A percentile compares a stretch with the other conserved stretches of the same genome.
Evolutionary conservation across 1,284 basidiomycete species (phyloP).

Genomic region (Puccinia triticina): DNA sequence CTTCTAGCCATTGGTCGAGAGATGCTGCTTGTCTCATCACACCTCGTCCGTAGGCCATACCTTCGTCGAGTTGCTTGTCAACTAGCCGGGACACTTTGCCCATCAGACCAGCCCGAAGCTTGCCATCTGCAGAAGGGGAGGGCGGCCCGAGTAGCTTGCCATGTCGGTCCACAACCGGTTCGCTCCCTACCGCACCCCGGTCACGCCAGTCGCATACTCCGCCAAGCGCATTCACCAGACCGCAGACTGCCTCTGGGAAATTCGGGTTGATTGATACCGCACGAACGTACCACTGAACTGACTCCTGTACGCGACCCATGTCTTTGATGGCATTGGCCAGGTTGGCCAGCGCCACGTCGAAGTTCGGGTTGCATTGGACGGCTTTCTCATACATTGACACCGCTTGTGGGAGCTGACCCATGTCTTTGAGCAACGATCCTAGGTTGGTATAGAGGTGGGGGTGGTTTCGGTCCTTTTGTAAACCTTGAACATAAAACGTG

Average conservation of each 20-base stretch:
- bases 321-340: slow-evolving; percentile 69
- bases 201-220: slow-evolving; percentile 68
- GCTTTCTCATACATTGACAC: slow-evolving; percentile 66
- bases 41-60: slow-evolving; percentile 62
- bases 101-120: slow-evolving; percentile 63
- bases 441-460: slow-evolving; percentile 69
- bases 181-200: slow-evolving; percentile 60
- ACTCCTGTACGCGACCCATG: slow-evolving; percentile 65
- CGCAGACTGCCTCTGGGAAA: slow-evolving; percentile 68
- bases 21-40: slow-evolving; percentile 61
- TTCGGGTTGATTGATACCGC: slow-evolving; percentile 66
- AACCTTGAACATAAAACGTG: slow-evolving; percentile 66
- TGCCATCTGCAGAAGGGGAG: slow-evolving; percentile 51
- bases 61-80: slow-evolving; percentile 64
- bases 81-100: slow-evolving; percentile 64
- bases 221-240: slow-evolving; percentile 65
- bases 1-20: slow-evolving; percentile 64
- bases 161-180: slow-evolving; percentile 38
- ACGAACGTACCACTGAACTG: slow-evolving; percentile 66
- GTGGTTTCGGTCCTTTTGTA: slow-evolving; percentile 66
- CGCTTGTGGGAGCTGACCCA: slow-evolving; percentile 65
- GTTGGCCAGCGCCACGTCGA: slow-evolving; percentile 69
- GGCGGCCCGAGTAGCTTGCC: slow-evolving; percentile 39
- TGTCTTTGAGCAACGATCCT: slow-evolving; percentile 68
- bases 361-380: slow-evolving; percentile 66